Conservation (phyloP, 2,329 filamentous ascomycete genomes). For the Penicillium sp. region DNA sequence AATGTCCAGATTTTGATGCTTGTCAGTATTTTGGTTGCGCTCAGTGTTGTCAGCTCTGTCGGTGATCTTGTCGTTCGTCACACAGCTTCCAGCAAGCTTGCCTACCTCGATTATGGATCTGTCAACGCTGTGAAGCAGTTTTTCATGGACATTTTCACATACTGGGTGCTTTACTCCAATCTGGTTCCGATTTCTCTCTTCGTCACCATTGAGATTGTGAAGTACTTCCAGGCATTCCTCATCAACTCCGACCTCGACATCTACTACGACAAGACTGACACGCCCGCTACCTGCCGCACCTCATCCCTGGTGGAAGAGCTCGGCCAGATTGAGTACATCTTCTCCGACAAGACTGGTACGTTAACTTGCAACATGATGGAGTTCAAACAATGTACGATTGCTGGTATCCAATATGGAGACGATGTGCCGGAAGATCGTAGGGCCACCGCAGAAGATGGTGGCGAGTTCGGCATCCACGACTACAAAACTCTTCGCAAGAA, state of each 20-base stretch:
- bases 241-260: constrained; percentile 98
- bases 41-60: constrained; percentile 88
- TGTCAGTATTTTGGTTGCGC: constrained; percentile 76
- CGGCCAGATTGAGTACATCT: constrained; percentile 98
- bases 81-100: constrained; percentile 63
- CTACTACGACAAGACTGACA: constrained; percentile 94
- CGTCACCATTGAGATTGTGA: constrained; percentile 95
- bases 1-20: constrained; percentile 92
- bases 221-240: constrained; percentile 96
- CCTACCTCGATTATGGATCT: constrained; percentile 70
- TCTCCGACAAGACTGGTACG: constrained; percentile 96
- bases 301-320: constrained; percentile 96
- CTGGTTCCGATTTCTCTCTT: constrained; percentile 97
- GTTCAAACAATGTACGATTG: constrained; percentile 93
- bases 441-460: constrained; percentile 75
- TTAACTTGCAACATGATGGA: constrained; percentile 99
- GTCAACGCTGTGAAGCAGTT: constrained; percentile 77
- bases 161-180: constrained; percentile 97
- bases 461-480: constrained; percentile 79
- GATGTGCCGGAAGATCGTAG: constrained; percentile 89
- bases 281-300: constrained; percentile 91
- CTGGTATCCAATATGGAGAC: constrained; percentile 89
- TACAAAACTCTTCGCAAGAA: constrained; percentile 77
- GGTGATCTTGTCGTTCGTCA: constrained; percentile 83
- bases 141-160: constrained; percentile 92